Evolutionary conservation across 441 rosid genomes (phyloP), one percentile per base, ranked within the genome.

Genomic region (Viola pubescens): DNA sequence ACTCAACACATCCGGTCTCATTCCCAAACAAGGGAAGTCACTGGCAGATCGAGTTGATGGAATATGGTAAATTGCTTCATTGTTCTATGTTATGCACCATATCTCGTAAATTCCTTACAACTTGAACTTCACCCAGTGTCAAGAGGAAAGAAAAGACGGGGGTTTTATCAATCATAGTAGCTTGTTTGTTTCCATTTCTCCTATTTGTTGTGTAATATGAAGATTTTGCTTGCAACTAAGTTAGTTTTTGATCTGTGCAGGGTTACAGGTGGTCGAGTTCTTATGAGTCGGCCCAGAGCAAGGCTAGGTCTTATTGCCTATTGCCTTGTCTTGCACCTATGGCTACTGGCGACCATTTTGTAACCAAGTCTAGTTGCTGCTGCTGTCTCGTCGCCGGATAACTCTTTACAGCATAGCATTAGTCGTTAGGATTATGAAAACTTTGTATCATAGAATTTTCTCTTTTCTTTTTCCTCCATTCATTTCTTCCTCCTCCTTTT

Each of bases 41-140:
- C 62, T 86, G 34, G 97, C 98, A 64, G 97, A 92, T 70, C 83
- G 94, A 51, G 67, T 92, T 4, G 98, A 92, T 49, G 90, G 98
- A 70, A 73, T 92, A 58, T 92, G 97, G 98, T 89, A 84, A 68
- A 61, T 53, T 49, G 39, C 56, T 16, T 26, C 34, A 26, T 26
- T 26, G 34, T 26, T 26, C 34, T 26, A 26, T 26, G 34, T 26
- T 26, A 26, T 26, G 34, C 34, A 26, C 2, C 34, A 2, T 26
- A 26, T 26, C 34, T 26, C 34, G 34, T 26, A 26, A 26, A 26
- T 1, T 26, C 34, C 34, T 26, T 26, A 26, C 34, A 26, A 26
- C 34, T 26, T 26, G 34, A 26, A 26, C 34, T 26, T 26, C 34
- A 26, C 34, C 34, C 2, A 26, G 34, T 26, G 34, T 26, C 34